Evolutionary conservation across 257 asterid genomes (phyloP).

Genomic region (Solanum arcanum): DNA sequence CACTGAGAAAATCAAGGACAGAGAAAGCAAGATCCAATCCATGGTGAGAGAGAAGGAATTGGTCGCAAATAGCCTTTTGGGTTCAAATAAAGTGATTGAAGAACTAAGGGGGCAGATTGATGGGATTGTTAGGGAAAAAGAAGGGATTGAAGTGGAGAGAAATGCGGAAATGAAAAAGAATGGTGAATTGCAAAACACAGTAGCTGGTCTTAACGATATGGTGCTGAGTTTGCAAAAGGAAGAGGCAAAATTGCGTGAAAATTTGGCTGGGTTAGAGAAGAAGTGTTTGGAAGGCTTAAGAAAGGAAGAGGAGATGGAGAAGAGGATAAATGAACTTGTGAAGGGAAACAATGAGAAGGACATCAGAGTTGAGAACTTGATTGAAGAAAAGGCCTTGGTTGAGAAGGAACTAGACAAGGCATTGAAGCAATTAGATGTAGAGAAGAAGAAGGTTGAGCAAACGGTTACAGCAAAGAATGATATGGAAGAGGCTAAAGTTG

Average conservation of each 20-base stretch:
- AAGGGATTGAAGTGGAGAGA: conserved; percentile 35
- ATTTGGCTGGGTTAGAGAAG: conserved; percentile 51
- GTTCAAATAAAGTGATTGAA: conserved; percentile 15
- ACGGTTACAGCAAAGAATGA: conserved; percentile 28
- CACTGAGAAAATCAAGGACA: conserved; percentile 21
- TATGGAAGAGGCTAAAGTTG: conserved; percentile 26
- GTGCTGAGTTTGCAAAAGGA: conserved; percentile 27
- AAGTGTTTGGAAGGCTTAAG: conserved; percentile 29
- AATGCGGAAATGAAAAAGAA: conserved; percentile 23
- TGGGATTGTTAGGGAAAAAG: conserved; percentile 29
- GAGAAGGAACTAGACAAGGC: conserved; percentile 36
- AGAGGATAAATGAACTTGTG: conserved; percentile 27
- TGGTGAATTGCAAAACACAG: conserved; percentile 34
- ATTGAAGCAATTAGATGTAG: conserved; percentile 19
- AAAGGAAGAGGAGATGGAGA: conserved; percentile 41
- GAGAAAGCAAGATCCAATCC: conserved; percentile 23
- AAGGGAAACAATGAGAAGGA: conserved; percentile 30
- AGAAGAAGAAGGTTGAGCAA: conserved; percentile 14
- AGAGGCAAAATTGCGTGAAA: conserved; percentile 18
- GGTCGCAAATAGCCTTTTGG: conserved; percentile 25
- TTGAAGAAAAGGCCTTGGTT: conserved; percentile 26
- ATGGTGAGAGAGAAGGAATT: conserved; percentile 22
- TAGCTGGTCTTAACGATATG: conserved; percentile 29
- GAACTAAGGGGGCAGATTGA: conserved; percentile 26
- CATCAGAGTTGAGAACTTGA: conserved; percentile 23